Evolutionary conservation across 306 rosid genomes (phyloP).

Genomic region (Quercus suber): DNA sequence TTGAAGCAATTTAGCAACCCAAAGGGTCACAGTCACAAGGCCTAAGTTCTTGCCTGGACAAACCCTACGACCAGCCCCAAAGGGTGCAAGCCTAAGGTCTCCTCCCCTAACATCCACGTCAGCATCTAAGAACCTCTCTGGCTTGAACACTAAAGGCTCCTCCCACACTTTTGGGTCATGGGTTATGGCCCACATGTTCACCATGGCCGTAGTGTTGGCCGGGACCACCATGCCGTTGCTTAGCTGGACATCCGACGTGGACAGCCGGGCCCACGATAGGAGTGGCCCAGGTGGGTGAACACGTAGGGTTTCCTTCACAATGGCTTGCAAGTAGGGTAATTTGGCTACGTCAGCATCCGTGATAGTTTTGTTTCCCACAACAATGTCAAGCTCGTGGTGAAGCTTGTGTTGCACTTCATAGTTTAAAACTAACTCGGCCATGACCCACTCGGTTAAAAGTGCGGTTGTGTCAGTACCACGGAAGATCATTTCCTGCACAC

Average conservation of each 20-base stretch:
- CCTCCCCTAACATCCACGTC: constrained; percentile 43
- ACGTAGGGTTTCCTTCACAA: constrained; percentile 40
- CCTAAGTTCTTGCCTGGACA: constrained; percentile 49
- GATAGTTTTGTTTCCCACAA: constrained; percentile 27
- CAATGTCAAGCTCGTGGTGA: constrained; percentile 17
- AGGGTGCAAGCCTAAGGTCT: constrained; percentile 52
- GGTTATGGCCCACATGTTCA: constrained; percentile 53
- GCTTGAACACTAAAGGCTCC: constrained; percentile 33
- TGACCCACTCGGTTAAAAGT: constrained; percentile 44
- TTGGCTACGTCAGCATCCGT: constrained; percentile 30
- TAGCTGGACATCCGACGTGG: constrained; percentile 54
- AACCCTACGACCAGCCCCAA: constrained; percentile 61
- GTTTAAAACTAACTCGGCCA: constrained; percentile 48
- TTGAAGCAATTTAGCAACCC: constrained; percentile 52
- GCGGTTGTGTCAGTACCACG: constrained; percentile 53
- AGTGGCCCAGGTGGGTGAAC: constrained; percentile 54
- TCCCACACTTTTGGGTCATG: constrained; percentile 40
- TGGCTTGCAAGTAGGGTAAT: constrained; percentile 37
- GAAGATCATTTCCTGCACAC: constrained; percentile 47
- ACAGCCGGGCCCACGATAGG: constrained; percentile 54
- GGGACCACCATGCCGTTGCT: constrained; percentile 58
- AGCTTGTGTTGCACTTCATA: constrained; percentile 29
- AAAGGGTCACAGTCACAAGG: constrained; percentile 40
- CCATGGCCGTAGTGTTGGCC: constrained; percentile 39
- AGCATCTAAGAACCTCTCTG: constrained; percentile 46